Conservation (phyloP, 1,139 yeast species). For the Protomyces arabidopsidicola region DNA sequence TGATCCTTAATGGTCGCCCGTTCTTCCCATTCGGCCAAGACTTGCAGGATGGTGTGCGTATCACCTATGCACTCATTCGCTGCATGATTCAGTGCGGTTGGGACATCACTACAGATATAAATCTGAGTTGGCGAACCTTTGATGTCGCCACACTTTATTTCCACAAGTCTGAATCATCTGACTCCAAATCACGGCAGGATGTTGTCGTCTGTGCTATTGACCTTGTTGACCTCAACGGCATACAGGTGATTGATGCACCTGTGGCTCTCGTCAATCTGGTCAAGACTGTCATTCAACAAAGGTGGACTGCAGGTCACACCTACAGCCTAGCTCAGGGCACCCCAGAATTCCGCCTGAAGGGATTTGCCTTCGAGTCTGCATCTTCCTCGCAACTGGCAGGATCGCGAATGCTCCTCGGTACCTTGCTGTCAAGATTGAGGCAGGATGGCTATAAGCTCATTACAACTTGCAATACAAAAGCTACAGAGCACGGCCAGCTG, state of each 20-base stretch:
- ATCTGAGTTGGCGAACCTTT: conserved; percentile 7
- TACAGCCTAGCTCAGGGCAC: conserved; percentile 8
- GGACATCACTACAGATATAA: conserved; percentile 6
- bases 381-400: neutral
- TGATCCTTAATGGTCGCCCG: conserved; percentile 9
- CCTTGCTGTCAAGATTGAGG: conserved; percentile 1
- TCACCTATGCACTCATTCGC: conserved; percentile 13
- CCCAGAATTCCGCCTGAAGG: conserved; percentile 11
- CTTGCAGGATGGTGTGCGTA: conserved; percentile 8
- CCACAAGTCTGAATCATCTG: neutral
- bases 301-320: conserved; percentile 5
- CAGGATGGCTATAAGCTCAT: conserved; percentile 10
- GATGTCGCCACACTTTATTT: conserved; percentile 15
- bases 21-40: conserved; percentile 17
- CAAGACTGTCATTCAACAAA: conserved; percentile 2
- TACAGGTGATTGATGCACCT: conserved; percentile 15
- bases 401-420: conserved; percentile 8
- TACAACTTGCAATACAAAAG: conserved; percentile 10
- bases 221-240: conserved; percentile 2
- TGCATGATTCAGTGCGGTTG: conserved; percentile 21
- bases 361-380: conserved; percentile 3
- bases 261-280: conserved; percentile 12
- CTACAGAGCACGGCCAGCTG: conserved; percentile 10
- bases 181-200: neutral
- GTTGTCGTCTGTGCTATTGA: conserved; percentile 14